Evolutionary conservation across 345 rosid genomes (phyloP).

Genomic region (Eucalyptus decipiens): DNA sequence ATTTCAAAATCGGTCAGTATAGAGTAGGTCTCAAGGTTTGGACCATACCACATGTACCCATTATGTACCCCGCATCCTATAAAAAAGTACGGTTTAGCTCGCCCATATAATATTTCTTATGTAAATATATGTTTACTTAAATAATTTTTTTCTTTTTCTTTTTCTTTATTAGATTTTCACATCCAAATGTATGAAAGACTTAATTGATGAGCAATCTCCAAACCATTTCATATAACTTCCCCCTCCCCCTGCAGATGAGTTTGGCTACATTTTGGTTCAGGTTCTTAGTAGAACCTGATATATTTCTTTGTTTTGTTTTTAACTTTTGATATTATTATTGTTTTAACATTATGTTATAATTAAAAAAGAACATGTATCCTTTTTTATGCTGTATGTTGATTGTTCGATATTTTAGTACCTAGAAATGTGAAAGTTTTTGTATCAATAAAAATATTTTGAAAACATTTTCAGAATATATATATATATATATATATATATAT

Average conservation of each 20-base stretch:
- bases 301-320: background rate
- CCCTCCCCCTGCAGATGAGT: background rate
- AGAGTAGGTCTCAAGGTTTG: background rate
- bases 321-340: background rate
- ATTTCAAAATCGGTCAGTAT: fast-evolving
- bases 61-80: background rate
- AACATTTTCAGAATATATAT: background rate
- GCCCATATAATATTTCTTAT: background rate
- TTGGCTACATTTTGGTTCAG: background rate
- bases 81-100: background rate
- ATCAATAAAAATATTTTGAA: background rate
- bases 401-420: background rate
- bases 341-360: background rate
- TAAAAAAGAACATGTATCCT: background rate
- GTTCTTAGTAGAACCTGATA: background rate
- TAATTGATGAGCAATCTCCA: background rate
- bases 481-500: no score
- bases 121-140: background rate
- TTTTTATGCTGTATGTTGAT: background rate
- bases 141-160: background rate
- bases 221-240: background rate
- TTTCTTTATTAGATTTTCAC: background rate
- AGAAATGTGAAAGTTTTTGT: background rate
- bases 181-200: background rate
- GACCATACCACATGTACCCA: background rate